A percentile compares a stretch with the other conserved stretches of the same genome.
Evolutionary conservation across 768 basidiomycete genomes (phyloP).

Genomic region (Boletus huronensis): DNA sequence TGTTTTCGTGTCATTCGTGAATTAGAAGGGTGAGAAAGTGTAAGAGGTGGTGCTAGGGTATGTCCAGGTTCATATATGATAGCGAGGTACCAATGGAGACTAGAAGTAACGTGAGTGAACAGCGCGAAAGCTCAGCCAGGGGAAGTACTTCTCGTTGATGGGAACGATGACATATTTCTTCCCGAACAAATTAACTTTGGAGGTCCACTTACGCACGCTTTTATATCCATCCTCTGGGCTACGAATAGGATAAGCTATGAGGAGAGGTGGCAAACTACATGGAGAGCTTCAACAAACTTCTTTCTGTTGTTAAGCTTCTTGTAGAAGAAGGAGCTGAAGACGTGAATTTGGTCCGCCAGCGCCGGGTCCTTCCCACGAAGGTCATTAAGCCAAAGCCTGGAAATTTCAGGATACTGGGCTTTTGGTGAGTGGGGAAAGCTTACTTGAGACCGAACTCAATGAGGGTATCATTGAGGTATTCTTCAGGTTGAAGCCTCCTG

Average conservation of each 20-base stretch:
- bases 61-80: constrained; percentile 82
- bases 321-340: constrained; percentile 98
- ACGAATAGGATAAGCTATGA: constrained; percentile 17
- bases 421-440: constrained; percentile 24
- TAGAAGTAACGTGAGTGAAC: constrained; percentile 31
- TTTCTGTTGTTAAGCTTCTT: constrained; percentile 75
- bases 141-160: constrained; percentile 88
- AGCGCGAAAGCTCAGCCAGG: neutral
- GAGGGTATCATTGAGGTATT: constrained; percentile 93
- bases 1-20: constrained; percentile 21
- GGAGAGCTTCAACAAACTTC: constrained; percentile 39
- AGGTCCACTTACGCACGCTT: constrained; percentile 92
- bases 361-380: constrained; percentile 53
- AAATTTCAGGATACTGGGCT: constrained; percentile 2
- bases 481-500: constrained; percentile 66
- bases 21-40: constrained; percentile 10
- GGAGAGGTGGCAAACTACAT: neutral
- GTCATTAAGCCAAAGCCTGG: constrained; percentile 67
- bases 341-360: constrained; percentile 70
- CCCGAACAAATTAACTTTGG: constrained; percentile 79
- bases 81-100: constrained; percentile 96
- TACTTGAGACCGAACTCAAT: constrained; percentile 96
- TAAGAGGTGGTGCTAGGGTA: constrained; percentile 50
- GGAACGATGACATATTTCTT: constrained; percentile 95
- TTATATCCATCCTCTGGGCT: constrained; percentile 67